These are phyloP conservation scores for Globisporangium splendens DNA, from an alignment of 352 stramenopile genomes.

Conservation along the genomic window DNA sequence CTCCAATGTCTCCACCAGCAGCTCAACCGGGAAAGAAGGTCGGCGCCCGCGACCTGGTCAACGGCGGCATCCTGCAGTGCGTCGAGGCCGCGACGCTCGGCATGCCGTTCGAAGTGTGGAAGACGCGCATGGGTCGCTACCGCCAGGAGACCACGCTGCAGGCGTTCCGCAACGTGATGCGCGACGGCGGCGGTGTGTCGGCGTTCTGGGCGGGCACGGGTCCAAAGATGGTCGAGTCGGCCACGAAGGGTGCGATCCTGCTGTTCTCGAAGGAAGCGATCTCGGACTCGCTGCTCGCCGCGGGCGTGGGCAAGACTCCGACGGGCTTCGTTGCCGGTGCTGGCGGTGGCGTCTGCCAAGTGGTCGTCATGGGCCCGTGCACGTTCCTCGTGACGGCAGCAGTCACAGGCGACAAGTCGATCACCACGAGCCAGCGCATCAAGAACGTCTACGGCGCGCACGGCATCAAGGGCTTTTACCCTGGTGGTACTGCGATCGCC, in stretches of 20 bases:
- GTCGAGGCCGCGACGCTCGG: slow-evolving; percentile 86
- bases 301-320: slow-evolving; percentile 53
- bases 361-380: slow-evolving; percentile 88
- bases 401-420: slow-evolving; percentile 88
- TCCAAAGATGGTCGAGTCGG: slow-evolving; percentile 91
- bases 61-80: slow-evolving; percentile 84
- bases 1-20: slow-evolving; percentile 33
- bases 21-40: slow-evolving; percentile 78
- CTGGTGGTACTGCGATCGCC: slow-evolving; percentile 85
- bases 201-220: slow-evolving; percentile 88
- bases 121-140: slow-evolving; percentile 91
- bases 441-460: slow-evolving; percentile 80
- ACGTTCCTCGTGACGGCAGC: slow-evolving; percentile 90
- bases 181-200: slow-evolving; percentile 67
- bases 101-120: slow-evolving; percentile 93
- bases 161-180: slow-evolving; percentile 88
- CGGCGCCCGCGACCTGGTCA: slow-evolving; percentile 69
- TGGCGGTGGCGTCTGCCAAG: slow-evolving; percentile 83
- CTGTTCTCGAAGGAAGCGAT: slow-evolving; percentile 90
- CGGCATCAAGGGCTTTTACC: slow-evolving; percentile 90
- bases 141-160: slow-evolving; percentile 74
- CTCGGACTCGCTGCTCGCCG: slow-evolving; percentile 69
- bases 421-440: slow-evolving; percentile 80
- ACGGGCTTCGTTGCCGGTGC: slow-evolving; percentile 84
- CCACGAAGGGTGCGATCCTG: slow-evolving; percentile 87